Evolutionary conservation across 352 stramenopile genomes (phyloP).

Genomic region (Pythium apleroticum): DNA sequence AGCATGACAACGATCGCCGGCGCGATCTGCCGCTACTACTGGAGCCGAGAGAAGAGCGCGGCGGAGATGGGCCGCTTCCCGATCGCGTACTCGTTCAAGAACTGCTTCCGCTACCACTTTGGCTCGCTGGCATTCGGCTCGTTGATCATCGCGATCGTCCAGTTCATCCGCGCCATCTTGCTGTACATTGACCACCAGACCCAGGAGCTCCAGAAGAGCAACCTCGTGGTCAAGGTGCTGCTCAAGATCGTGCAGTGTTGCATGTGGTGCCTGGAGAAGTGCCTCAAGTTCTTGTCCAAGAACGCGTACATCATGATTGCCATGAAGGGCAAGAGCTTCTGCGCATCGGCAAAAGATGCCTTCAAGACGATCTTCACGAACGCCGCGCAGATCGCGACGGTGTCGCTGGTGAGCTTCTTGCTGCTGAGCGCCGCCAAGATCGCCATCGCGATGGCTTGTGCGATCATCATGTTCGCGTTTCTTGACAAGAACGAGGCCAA

Average conservation of each 20-base stretch:
- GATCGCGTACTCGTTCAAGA: constrained; percentile 52
- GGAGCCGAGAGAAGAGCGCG: constrained; percentile 59
- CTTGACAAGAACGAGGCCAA: constrained; percentile 52
- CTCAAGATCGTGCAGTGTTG: constrained; percentile 82
- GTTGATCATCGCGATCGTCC: constrained; percentile 95
- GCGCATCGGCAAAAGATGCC: constrained; percentile 86
- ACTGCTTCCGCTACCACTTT: constrained; percentile 88
- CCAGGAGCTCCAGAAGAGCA: constrained; percentile 67
- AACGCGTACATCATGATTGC: constrained; percentile 93
- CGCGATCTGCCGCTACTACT: constrained; percentile 92
- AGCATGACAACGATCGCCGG: constrained; percentile 93
- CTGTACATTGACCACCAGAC: constrained; percentile 94
- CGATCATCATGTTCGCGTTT: constrained; percentile 41
- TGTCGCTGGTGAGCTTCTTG: constrained; percentile 90
- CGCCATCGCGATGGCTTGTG: constrained; percentile 63
- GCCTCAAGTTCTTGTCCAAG: constrained; percentile 96
- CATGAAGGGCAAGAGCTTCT: constrained; percentile 79
- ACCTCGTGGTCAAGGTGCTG: constrained; percentile 81
- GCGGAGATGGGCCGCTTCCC: constrained; percentile 76
- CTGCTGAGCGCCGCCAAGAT: constrained; percentile 94
- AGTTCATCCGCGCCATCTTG: constrained; percentile 92
- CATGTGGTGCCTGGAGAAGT: constrained; percentile 95
- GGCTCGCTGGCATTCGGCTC: constrained; percentile 96
- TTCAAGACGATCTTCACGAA: constrained; percentile 93
- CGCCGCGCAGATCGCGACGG: constrained; percentile 88